Evolutionary conservation across 345 rosid species (phyloP), one percentile per base, ranked within the genome.

Genomic region (Salix viminalis): DNA sequence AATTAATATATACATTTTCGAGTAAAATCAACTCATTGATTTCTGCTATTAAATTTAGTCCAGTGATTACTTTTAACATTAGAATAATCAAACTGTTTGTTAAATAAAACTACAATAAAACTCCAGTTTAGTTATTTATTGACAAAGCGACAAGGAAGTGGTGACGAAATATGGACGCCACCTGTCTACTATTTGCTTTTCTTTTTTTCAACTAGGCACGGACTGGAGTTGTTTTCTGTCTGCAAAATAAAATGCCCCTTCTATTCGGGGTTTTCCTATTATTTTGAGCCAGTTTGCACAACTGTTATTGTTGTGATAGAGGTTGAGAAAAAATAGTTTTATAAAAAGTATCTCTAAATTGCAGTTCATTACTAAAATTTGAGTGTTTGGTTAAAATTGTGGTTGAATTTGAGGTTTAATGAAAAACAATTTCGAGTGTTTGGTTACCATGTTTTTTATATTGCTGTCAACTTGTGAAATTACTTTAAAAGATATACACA

Each of bases 41-140:
- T 41, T 41, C 44, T 10, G 44, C 11, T 41, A 4, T 58, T 24
- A n/a, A 58, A 10, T 10, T 21, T n/a, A 23, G 2, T 1, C 62
- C 1, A n/a, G 23, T 23, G 10, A 58, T 52, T 58, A 9, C 26
- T 58, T 56, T 56, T 58, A 58, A 3, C 10, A n/a, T 26, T n/a
- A 58, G 14, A 10, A n/a, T 26, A 13, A 58, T 9, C 12, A 58
- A 58, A 0, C 0, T n/a, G 62, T 9, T 58, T n/a, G 5, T n/a
- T 58, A 8, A n/a, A n/a, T 56, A 56, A 56, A 4, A 21, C 26
- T 56, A n/a, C 23, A 23, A 58, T 30, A 30, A 30, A 30, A 2
- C 13, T n/a, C 28, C n/a, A 23, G 28, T 8, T n/a, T 71, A 24
- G 46, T 65, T 75, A 86, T 86, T 83, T 76, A 83, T 83, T 74